Percentiles rank a stretch among this genome's conserved stretches.
phyloP scores from a whole-genome alignment of 2,329 filamentous ascomycete genomes.

The Aspergillus ruber region DNA sequence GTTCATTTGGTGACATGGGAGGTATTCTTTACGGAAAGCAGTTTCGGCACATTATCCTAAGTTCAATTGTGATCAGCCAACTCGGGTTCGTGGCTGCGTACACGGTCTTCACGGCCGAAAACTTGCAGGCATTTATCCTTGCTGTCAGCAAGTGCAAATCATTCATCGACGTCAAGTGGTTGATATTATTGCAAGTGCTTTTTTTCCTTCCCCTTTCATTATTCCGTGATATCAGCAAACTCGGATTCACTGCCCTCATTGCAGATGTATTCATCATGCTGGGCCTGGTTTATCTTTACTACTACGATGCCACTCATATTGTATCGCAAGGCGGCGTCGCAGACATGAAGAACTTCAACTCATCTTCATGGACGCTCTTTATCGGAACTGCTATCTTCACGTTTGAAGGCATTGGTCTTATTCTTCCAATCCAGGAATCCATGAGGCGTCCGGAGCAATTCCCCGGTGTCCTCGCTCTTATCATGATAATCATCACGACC shows the following conservation, averaged over 20 bases:
- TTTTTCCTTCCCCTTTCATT: constrained; percentile 92
- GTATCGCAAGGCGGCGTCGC: constrained; percentile 64
- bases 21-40: constrained; percentile 83
- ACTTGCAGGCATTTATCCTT: constrained; percentile 87
- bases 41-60: constrained; percentile 81
- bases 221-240: constrained; percentile 93
- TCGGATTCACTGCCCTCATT: constrained; percentile 87
- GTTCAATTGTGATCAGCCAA: constrained; percentile 90
- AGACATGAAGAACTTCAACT: constrained; percentile 87
- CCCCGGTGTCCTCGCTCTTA: constrained; percentile 73
- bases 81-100: constrained; percentile 92
- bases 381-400: constrained; percentile 99
- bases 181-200: constrained; percentile 91
- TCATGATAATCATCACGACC: constrained; percentile 93
- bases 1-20: constrained; percentile 97
- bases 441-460: constrained; percentile 92
- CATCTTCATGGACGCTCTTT: constrained; percentile 89
- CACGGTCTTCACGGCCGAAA: constrained; percentile 94
- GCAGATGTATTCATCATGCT: constrained; percentile 92
- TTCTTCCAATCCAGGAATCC: constrained; percentile 96
- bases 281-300: constrained; percentile 88
- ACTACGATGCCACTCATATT: constrained; percentile 86
- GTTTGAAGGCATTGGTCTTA: constrained; percentile 93
- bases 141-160: constrained; percentile 85
- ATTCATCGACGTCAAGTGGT: constrained; percentile 75